Conservation (phyloP, 1,284 basidiomycete species). For the Mycena citricolor region DNA sequence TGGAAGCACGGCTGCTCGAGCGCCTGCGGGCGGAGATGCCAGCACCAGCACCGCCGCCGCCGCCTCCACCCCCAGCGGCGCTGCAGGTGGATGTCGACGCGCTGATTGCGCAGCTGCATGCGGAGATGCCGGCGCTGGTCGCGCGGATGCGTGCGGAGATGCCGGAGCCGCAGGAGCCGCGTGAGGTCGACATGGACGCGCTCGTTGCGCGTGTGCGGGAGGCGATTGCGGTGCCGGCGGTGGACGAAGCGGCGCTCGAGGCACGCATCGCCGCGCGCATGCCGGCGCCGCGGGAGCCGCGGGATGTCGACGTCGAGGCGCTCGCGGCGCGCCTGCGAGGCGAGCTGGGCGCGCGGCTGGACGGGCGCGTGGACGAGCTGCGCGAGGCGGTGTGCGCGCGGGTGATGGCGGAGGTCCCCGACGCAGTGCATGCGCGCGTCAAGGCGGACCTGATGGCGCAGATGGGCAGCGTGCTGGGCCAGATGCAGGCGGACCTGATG, state of each 20-base stretch:
- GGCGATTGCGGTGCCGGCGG: constrained; percentile 9
- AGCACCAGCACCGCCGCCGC: background rate
- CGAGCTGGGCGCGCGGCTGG: background rate
- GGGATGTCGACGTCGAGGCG: background rate
- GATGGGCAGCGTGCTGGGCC: constrained; percentile 8
- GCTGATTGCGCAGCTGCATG: background rate
- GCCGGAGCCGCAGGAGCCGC: constrained; percentile 13
- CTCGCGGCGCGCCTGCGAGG: background rate
- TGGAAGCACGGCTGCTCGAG: no score
- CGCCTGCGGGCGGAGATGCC: background rate
- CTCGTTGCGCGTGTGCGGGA: constrained; percentile 8
- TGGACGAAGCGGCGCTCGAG: constrained; percentile 10
- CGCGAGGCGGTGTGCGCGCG: constrained; percentile 1
- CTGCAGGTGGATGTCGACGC: background rate
- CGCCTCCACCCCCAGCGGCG: background rate
- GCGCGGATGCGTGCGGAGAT: background rate
- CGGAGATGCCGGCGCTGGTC: background rate
- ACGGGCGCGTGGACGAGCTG: background rate
- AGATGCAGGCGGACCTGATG: constrained; percentile 6
- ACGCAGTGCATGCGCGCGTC: background rate
- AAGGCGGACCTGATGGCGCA: constrained; percentile 8
- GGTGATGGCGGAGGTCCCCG: constrained; percentile 7
- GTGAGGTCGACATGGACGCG: no score
- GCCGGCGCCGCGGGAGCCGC: constrained; percentile 7
- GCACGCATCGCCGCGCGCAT: no score